phyloP scores from a whole-genome alignment of 345 rosid genomes.

The Corchorus olitorius region DNA sequence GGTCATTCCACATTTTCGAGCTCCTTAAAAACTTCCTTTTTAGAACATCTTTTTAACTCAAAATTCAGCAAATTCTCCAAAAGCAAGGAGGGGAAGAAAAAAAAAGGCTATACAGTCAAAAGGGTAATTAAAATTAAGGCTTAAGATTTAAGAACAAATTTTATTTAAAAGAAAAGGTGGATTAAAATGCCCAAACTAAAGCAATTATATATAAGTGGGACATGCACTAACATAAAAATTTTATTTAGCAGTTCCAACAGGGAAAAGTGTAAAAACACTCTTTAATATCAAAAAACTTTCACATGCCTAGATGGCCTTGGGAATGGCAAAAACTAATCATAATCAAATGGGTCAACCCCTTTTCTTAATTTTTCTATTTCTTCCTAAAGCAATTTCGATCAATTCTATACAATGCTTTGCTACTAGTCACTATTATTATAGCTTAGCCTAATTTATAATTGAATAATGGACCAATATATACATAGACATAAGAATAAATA shows the following conservation, averaged over 20 bases:
- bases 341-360: constrained; percentile 43
- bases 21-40: constrained; percentile 22
- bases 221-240: constrained; percentile 9
- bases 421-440: constrained; percentile 29
- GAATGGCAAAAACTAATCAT: constrained; percentile 42
- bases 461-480: constrained; percentile 9
- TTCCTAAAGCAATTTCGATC: constrained; percentile 22
- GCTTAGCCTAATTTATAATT: constrained; percentile 20
- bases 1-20: constrained; percentile 15
- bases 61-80: constrained; percentile 24
- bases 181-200: constrained; percentile 42
- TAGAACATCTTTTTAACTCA: constrained; percentile 1
- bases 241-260: constrained; percentile 28
- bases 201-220: constrained; percentile 30
- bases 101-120: constrained; percentile 46
- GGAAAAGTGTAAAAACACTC: constrained; percentile 3
- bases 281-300: constrained; percentile 25
- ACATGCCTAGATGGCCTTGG: constrained; percentile 53
- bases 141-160: constrained; percentile 26
- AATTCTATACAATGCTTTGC: constrained; percentile 23
- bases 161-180: constrained; percentile 24
- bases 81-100: constrained; percentile 21
- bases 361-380: constrained; percentile 21
- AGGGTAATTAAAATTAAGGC: constrained; percentile 37
- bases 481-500: background rate